Evolutionary conservation across 371 early-diverging fungal genomes (phyloP).

Genomic region (Mortierella sp.): DNA sequence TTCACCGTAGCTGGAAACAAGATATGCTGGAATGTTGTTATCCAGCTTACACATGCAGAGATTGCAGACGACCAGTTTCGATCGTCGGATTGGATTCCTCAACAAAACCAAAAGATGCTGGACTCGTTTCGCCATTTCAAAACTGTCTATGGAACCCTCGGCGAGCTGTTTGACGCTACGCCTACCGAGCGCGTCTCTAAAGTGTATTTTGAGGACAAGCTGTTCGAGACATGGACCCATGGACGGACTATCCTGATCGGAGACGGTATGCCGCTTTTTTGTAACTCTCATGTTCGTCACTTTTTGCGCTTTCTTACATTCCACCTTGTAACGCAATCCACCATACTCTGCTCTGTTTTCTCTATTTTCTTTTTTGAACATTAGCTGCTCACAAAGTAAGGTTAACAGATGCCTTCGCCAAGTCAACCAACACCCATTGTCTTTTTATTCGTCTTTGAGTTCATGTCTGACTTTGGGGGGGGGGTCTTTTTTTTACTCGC

Average conservation of each 20-base stretch:
- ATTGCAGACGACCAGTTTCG: too few relatives aligned
- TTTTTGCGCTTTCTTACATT: too few relatives aligned
- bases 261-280: constrained; percentile 18
- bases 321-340: too few relatives aligned
- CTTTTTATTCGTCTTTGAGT: too few relatives aligned
- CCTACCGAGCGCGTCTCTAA: constrained; percentile 19
- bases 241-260: constrained; percentile 27
- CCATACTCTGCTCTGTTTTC: too few relatives aligned
- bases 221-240: constrained; percentile 23
- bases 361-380: too few relatives aligned
- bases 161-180: constrained; percentile 23
- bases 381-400: too few relatives aligned
- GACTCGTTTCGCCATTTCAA: constrained; percentile 2
- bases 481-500: neutral
- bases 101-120: constrained; percentile 17
- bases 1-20: constrained; percentile 13
- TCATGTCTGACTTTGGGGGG: too few relatives aligned
- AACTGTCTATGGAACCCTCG: constrained; percentile 16
- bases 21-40: constrained; percentile 18
- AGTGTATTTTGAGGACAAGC: constrained; percentile 16
- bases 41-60: too few relatives aligned
- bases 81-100: constrained; percentile 25
- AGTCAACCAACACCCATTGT: too few relatives aligned
- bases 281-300: too few relatives aligned
- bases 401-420: too few relatives aligned